Evolutionary conservation across 305 asterid genomes (phyloP), one percentile per base, ranked within the genome.

Genomic region (Fraxinus platypoda): DNA sequence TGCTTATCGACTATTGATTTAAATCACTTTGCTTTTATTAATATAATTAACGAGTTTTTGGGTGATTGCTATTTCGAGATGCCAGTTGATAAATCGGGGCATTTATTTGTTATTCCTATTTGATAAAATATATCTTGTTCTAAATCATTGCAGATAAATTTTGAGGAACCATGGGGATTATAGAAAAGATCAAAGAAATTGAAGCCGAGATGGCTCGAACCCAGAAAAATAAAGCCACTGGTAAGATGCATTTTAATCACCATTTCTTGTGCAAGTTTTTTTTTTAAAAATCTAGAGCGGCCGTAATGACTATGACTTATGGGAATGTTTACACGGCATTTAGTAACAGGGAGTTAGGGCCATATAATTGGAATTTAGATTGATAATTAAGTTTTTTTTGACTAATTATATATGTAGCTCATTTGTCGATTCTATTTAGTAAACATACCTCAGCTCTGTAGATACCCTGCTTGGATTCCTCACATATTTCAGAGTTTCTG

Each of bases 121-220:
- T 33, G 11, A 35, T 15, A 35, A 19, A 9, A 0, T 8, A 9
- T 26, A 25, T 33, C 75, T 70, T 70, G 41, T 46, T 68, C 2
- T 78, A 46, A 13, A 25, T 78, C 78, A 57, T 79, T 89, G 74
- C 90, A 92, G 96, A 86, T 87, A 33, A 78, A 72, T 73, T 82
- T 66, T 70, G 52, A 75, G 82, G 81, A 72, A 91, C 76, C 74
- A 96, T 96, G 99, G 99, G 99, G 90, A 96, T 96, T 88, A 85
- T 94, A 35, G 98, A 96, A 85, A 94, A 81, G 93, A 96, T 96
- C 76, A 96, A 93, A 75, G 99, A 96, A 80, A 96, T 96, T 82
- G 99, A 96, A 83, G 93, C 94, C 83, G 99, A 96, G 90, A 96
- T 96, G 99, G 98, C 98, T 30, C 94, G 98, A 30, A 96, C 99